These are phyloP conservation scores for Saccharomycodes ludwigii DNA, from an alignment of 805 yeast species.

Conservation along the genomic window DNA sequence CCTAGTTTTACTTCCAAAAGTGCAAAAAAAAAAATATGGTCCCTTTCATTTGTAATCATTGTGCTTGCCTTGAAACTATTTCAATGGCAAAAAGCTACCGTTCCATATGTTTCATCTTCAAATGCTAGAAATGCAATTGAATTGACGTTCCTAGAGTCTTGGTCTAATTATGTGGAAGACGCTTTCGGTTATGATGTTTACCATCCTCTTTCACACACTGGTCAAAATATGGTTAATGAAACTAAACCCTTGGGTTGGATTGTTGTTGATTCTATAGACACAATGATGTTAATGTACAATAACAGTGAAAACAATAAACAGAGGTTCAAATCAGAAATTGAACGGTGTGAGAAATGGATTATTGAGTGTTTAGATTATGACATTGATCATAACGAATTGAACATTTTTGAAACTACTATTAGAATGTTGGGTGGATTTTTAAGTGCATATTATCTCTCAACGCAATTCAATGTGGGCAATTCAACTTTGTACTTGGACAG, in stretches of 20 bases:
- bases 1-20: too few species aligned
- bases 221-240: constrained; percentile 19
- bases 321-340: constrained; percentile 40
- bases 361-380: constrained; percentile 54
- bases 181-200: constrained; percentile 84
- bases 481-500: constrained; percentile 55
- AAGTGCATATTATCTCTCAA: constrained; percentile 43
- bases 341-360: constrained; percentile 64
- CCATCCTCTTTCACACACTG: constrained; percentile 49
- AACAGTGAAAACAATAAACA: constrained; percentile 10
- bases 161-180: constrained; percentile 61
- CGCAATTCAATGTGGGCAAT: constrained; percentile 11
- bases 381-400: constrained; percentile 55
- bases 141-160: constrained; percentile 57
- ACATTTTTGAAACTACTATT: constrained; percentile 87
- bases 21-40: too few species aligned
- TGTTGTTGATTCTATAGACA: constrained; percentile 78
- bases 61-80: too few species aligned
- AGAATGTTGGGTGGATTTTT: constrained; percentile 90
- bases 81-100: too few species aligned
- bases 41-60: too few species aligned
- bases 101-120: too few species aligned
- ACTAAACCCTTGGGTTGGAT: constrained; percentile 78
- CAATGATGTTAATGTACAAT: constrained; percentile 66
- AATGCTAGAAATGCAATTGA: constrained; percentile 36